phyloP scores from a whole-genome alignment of 805 yeast genomes.

The Sugiyamaella boreocaroliniensis region DNA sequence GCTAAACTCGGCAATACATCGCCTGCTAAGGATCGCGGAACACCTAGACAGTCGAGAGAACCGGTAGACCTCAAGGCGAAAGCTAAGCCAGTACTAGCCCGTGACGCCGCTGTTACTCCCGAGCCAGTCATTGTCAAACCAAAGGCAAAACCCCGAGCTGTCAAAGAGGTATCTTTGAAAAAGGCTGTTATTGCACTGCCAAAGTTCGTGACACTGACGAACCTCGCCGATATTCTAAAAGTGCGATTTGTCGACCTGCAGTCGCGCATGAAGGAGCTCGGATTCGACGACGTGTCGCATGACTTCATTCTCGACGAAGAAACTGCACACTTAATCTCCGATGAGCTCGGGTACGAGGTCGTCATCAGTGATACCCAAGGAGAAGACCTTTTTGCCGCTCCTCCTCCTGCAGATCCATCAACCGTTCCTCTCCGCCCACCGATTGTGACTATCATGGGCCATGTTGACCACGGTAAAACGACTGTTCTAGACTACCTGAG shows the following conservation, averaged over 20 bases:
- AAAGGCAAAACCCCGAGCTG: not conserved
- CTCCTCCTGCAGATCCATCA: conserved; percentile 42
- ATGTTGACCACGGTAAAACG: conserved; percentile 97
- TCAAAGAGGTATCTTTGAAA: conserved; percentile 10
- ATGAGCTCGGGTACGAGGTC: conserved; percentile 73
- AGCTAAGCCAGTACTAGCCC: no score
- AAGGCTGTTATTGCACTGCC: conserved; percentile 43
- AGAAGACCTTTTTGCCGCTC: conserved; percentile 53
- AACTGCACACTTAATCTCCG: conserved; percentile 79
- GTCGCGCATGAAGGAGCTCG: conserved; percentile 53
- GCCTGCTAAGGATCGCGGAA: no score
- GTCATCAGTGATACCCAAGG: conserved; percentile 51
- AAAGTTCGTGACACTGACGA: conserved; percentile 68
- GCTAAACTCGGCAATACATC: no score
- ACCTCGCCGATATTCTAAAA: conserved; percentile 64
- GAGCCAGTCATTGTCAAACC: not conserved
- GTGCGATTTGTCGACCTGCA: conserved; percentile 58
- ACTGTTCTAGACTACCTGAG: conserved; percentile 83
- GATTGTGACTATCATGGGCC: conserved; percentile 96
- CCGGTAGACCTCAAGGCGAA: no score
- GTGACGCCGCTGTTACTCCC: no score
- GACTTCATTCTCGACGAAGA: conserved; percentile 81
- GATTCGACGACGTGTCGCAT: conserved; percentile 62
- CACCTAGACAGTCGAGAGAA: no score
- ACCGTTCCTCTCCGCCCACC: conserved; percentile 71